A percentile compares a stretch with the other conserved stretches of the same genome.
Evolutionary conservation across 352 stramenopile genomes (phyloP).

Genomic region (Globisporangium sylvaticum): DNA sequence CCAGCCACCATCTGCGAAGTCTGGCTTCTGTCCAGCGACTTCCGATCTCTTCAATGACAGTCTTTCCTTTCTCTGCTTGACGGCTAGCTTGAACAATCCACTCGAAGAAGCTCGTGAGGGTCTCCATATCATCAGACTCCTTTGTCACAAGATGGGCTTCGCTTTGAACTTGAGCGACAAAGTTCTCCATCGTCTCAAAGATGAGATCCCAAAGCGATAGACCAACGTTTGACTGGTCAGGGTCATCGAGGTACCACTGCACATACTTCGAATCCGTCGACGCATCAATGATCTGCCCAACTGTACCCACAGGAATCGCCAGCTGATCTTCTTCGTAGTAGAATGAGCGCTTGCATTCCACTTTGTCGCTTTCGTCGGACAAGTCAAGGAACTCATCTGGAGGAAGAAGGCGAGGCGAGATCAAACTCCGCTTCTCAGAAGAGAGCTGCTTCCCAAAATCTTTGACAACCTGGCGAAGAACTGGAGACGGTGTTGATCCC

Average conservation of each 20-base stretch:
- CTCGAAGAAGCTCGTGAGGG: slow-evolving; percentile 54
- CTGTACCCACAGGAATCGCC: slow-evolving; percentile 37
- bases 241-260: slow-evolving; percentile 35
- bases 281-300: slow-evolving; percentile 23
- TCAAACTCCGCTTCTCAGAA: background rate
- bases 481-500: slow-evolving; percentile 18
- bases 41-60: slow-evolving; percentile 27
- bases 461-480: slow-evolving; percentile 48
- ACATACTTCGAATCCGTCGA: slow-evolving; percentile 28
- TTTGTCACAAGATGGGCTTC: slow-evolving; percentile 11
- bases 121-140: slow-evolving; percentile 32
- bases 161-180: slow-evolving; percentile 39
- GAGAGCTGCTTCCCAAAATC: slow-evolving; percentile 37
- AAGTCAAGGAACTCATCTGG: slow-evolving; percentile 47
- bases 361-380: slow-evolving; percentile 13
- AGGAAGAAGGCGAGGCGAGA: slow-evolving; percentile 22
- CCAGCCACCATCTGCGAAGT: slow-evolving; percentile 55
- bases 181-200: slow-evolving; percentile 30
- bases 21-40: slow-evolving; percentile 48
- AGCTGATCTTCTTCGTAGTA: slow-evolving; percentile 48
- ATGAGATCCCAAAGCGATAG: slow-evolving; percentile 47
- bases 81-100: slow-evolving; percentile 46
- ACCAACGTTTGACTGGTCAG: background rate
- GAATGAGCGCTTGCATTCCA: slow-evolving; percentile 50
- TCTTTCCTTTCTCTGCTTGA: slow-evolving; percentile 21